Percentiles rank a stretch among this genome's conserved stretches.
These are phyloP conservation scores for Castanea sativa DNA, from an alignment of 306 rosid species.

Conservation along the genomic window DNA sequence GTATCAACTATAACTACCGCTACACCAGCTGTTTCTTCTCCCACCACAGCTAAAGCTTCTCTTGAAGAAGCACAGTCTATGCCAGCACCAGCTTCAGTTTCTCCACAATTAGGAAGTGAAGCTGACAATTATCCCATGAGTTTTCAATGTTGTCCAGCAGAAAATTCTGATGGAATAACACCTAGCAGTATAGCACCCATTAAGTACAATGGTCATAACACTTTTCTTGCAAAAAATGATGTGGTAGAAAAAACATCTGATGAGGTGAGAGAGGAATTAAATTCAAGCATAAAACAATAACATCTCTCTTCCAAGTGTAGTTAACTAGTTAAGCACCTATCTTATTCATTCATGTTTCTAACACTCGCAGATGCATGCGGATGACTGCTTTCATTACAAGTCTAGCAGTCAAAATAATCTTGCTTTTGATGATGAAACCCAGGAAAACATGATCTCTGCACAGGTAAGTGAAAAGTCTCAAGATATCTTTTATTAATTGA, in stretches of 20 bases:
- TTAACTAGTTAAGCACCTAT: not conserved
- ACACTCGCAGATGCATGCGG: conserved; percentile 41
- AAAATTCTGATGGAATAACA: conserved; percentile 38
- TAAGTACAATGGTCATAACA: conserved; percentile 33
- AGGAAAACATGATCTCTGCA: conserved; percentile 13
- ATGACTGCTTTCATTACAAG: conserved; percentile 29
- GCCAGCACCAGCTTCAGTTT: too few relatives aligned
- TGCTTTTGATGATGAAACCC: too few relatives aligned
- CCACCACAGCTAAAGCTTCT: too few relatives aligned
- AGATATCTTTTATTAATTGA: not conserved
- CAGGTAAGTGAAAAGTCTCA: conserved; percentile 46
- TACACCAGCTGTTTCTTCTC: too few relatives aligned
- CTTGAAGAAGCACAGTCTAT: too few relatives aligned
- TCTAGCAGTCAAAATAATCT: conserved; percentile 16
- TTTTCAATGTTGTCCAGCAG: conserved; percentile 9
- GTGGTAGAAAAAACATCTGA: conserved; percentile 10
- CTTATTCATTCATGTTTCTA: too few relatives aligned
- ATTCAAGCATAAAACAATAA: too few relatives aligned
- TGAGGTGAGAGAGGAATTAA: conserved; percentile 38
- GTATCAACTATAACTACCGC: too few relatives aligned
- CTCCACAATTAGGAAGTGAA: too few relatives aligned
- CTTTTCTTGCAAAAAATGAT: conserved; percentile 26
- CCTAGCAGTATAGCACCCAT: conserved; percentile 29
- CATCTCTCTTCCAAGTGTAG: too few relatives aligned
- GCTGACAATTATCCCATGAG: too few relatives aligned